These are phyloP conservation scores for Phylloporus rhodoxanthus DNA, from an alignment of 768 basidiomycete genomes.

Conservation along the genomic window DNA sequence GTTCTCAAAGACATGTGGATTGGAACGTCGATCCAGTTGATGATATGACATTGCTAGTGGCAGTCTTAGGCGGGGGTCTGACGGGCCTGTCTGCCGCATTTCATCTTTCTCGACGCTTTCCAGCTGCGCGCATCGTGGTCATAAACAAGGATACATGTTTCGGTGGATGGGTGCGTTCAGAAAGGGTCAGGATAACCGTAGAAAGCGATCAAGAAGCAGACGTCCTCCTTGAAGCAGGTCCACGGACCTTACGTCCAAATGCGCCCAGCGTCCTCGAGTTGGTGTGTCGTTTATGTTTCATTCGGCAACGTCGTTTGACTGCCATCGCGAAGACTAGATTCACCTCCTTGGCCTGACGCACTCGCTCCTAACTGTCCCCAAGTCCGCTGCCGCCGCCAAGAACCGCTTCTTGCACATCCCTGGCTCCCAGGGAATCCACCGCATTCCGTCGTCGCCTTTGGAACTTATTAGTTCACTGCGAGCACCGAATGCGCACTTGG, in stretches of 20 bases:
- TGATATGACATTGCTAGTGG: slow-evolving; percentile 34
- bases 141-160: slow-evolving; percentile 58
- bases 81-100: slow-evolving; percentile 79
- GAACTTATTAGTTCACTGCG: slow-evolving; percentile 34
- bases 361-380: slow-evolving; percentile 61
- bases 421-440: slow-evolving; percentile 45
- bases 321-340: slow-evolving; percentile 46
- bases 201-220: slow-evolving; percentile 26
- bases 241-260: slow-evolving; percentile 78
- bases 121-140: slow-evolving; percentile 53
- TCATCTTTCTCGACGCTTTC: slow-evolving; percentile 64
- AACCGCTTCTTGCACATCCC: slow-evolving; percentile 69
- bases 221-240: slow-evolving; percentile 78
- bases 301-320: slow-evolving; percentile 8
- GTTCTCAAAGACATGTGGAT: background rate
- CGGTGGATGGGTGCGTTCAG: slow-evolving; percentile 85
- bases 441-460: slow-evolving; percentile 39
- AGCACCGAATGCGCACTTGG: slow-evolving; percentile 30
- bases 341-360: slow-evolving; percentile 61
- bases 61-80: slow-evolving; percentile 75
- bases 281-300: slow-evolving; percentile 38
- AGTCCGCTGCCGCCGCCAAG: slow-evolving; percentile 63
- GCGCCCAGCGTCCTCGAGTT: slow-evolving; percentile 70
- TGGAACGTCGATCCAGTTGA: background rate
- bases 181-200: slow-evolving; percentile 41